Conservation (phyloP, 202 grass and related monocot species). For the Miscanthus sacchariflorus region DNA sequence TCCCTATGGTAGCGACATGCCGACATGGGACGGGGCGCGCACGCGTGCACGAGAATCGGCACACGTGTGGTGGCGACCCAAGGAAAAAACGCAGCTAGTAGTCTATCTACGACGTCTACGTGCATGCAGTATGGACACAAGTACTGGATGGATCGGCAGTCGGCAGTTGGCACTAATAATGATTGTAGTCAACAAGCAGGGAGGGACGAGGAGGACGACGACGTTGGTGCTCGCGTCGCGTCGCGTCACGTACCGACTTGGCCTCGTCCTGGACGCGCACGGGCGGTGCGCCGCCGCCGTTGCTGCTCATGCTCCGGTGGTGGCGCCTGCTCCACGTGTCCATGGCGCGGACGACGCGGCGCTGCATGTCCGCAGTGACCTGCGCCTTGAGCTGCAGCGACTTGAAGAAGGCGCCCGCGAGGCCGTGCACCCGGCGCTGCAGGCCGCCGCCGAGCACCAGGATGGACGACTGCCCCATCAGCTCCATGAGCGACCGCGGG, state of each 20-base stretch:
- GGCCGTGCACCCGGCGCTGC: conserved; percentile 84
- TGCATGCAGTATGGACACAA: conserved; percentile 9
- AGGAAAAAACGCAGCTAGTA: neutral
- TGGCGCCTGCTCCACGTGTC: conserved; percentile 28
- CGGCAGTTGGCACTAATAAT: neutral
- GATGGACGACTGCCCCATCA: conserved; percentile 98
- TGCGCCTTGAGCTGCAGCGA: conserved; percentile 68
- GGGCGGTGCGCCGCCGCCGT: conserved; percentile 9
- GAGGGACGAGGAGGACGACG: neutral
- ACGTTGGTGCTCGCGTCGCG: neutral
- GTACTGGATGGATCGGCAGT: neutral
- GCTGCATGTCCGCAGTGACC: conserved; percentile 88
- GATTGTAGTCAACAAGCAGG: neutral
- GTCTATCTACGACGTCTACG: neutral
- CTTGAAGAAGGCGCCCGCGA: conserved; percentile 94
- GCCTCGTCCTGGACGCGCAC: conserved; percentile 87
- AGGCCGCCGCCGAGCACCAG: conserved; percentile 82
- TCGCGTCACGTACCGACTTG: conserved; percentile 67
- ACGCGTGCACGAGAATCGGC: neutral
- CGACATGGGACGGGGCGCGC: conserved; percentile 43
- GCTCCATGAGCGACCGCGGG: conserved; percentile 85
- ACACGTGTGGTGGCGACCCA: conserved; percentile 18
- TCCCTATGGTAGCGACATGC: conserved; percentile 59
- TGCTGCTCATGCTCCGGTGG: neutral
- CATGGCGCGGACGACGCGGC: conserved; percentile 51